These are phyloP conservation scores for Delphinella strobiligena DNA, from an alignment of 2,329 filamentous ascomycete genomes.

Conservation along the genomic window DNA sequence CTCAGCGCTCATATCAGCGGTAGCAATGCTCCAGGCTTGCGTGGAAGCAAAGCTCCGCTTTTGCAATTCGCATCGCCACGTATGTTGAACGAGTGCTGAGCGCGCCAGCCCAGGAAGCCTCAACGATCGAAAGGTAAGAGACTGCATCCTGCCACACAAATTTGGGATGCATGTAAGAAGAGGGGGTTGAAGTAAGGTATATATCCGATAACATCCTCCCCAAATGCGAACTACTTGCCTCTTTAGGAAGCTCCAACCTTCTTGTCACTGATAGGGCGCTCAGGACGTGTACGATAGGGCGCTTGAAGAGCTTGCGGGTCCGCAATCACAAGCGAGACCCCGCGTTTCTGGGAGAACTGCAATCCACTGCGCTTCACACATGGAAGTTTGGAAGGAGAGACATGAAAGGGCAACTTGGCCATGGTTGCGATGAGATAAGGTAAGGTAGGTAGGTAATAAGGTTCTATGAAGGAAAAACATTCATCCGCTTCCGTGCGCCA, in stretches of 20 bases:
- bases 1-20: conserved; percentile 38
- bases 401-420: too few species aligned
- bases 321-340: too few species aligned
- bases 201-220: too few species aligned
- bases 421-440: too few species aligned
- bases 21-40: conserved; percentile 24
- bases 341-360: too few species aligned
- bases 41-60: conserved; percentile 19
- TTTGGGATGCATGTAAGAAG: neutral
- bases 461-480: too few species aligned
- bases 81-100: too few species aligned
- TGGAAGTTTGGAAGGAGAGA: too few species aligned
- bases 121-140: neutral
- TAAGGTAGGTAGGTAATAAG: too few species aligned
- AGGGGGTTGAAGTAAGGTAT: neutral
- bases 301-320: neutral
- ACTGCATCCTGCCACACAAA: neutral
- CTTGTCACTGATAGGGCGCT: neutral
- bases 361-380: too few species aligned
- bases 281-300: neutral
- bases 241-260: neutral
- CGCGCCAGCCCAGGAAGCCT: too few species aligned
- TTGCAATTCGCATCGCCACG: neutral
- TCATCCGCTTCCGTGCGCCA: too few species aligned
- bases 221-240: neutral